Conservation (phyloP, 2,329 filamentous ascomycete genomes). For the Cladophialophora exuberans region DNA sequence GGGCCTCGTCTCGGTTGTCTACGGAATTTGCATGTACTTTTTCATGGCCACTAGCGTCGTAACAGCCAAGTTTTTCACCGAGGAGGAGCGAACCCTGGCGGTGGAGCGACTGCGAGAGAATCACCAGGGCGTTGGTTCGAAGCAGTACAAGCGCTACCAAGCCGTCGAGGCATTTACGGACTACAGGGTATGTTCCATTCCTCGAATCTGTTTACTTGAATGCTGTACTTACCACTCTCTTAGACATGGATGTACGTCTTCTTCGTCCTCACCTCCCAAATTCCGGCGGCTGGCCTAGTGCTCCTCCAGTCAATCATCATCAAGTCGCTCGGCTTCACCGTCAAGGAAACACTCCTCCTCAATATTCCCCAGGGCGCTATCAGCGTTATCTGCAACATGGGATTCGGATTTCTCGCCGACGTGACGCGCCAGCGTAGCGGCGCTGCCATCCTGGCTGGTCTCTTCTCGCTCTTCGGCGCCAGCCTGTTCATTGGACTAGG, state of each 20-base stretch:
- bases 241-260: conserved; percentile 9
- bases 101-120: conserved; percentile 11
- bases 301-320: conserved; percentile 12
- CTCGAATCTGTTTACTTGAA: neutral
- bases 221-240: neutral
- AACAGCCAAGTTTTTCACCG: conserved; percentile 4
- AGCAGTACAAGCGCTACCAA: conserved; percentile 10
- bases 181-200: conserved; percentile 1
- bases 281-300: conserved; percentile 3
- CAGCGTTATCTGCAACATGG: conserved; percentile 10
- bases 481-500: conserved; percentile 9
- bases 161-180: conserved; percentile 5
- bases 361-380: conserved; percentile 10
- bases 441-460: conserved; percentile 3
- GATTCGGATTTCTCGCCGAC: conserved; percentile 3
- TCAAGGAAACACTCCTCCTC: conserved; percentile 10
- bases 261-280: conserved; percentile 8
- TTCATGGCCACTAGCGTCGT: conserved; percentile 11
- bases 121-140: conserved; percentile 10
- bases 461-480: conserved; percentile 5
- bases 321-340: conserved; percentile 9
- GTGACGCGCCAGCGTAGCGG: conserved; percentile 7
- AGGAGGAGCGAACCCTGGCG: conserved; percentile 2
- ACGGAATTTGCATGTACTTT: conserved; percentile 1
- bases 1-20: conserved; percentile 1